Evolutionary conservation across 2,329 filamentous ascomycete genomes (phyloP), one percentile per base, ranked within the genome.

Genomic region (Phoma sp.): DNA sequence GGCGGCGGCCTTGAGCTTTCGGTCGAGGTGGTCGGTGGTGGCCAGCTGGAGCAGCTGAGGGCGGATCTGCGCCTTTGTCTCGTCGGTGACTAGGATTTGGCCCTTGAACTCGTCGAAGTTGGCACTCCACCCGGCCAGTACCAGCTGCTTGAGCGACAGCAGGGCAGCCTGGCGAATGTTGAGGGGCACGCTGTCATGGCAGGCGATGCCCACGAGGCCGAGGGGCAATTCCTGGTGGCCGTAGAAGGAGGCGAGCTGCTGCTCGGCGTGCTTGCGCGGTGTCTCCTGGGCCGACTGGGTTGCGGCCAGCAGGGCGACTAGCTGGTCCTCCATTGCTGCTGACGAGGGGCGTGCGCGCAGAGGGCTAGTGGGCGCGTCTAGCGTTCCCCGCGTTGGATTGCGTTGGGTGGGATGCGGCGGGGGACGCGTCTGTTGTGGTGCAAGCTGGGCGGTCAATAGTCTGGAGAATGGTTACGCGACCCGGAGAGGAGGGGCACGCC

Each of bases 1-100:
- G 45, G 93, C 91, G n/a, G 90, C 87, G 50, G 88, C 85, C 80
- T 95, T 95, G 71, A 97, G 88, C 77, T 91, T 96, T 65, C 92
- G 86, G 70, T 96, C 91, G 29, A 84, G 79, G 25, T 86, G 85
- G 52, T 90, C 88, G 34, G 83, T 89, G 42, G 93, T 83, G 18
- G 90, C 90, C 50, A 98, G 81, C 59, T 92, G 87, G 45, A 99
- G 83, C 60, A 98, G 79, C 52, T 85, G 82, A 59, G 85, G 83
- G 65, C 92, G 87, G 59, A 98, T 81, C 69, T 88, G 83, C 29
- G 83, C 81, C 74, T 96, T 95, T 61, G 86, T 86, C 39, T 85
- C 81, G 61, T 96, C 90, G 47, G 83, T 81, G 64, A 96, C 87
- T 42, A 88, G 83, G 25, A 92, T 78, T 54, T 81, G 83, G 47